Evolutionary conservation across 2,329 filamentous ascomycete species (phyloP).

Genomic region (Talaromyces sp.): DNA sequence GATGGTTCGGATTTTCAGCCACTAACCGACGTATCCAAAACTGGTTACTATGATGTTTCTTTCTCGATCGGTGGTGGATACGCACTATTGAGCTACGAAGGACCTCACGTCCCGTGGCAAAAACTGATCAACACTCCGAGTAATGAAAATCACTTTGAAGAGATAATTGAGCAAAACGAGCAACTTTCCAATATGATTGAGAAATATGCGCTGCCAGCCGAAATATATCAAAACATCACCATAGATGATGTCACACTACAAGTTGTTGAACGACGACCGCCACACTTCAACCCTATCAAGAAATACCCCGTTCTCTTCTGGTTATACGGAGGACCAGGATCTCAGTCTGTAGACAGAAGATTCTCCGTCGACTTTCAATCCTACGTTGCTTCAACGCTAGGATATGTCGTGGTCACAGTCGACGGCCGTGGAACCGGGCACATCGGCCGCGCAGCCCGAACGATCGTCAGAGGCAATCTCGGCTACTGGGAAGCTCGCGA

Average conservation of each 20-base stretch:
- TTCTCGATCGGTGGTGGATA: conserved; percentile 84
- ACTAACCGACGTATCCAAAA: conserved; percentile 69
- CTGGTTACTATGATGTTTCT: conserved; percentile 77
- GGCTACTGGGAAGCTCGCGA: conserved; percentile 83
- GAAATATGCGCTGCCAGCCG: conserved; percentile 75
- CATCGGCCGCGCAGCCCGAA: conserved; percentile 79
- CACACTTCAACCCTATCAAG: conserved; percentile 79
- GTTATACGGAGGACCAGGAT: conserved; percentile 92
- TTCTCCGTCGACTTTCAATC: conserved; percentile 88
- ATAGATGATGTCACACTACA: conserved; percentile 73
- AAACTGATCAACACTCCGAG: conserved; percentile 82
- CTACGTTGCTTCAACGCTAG: conserved; percentile 79
- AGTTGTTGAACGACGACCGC: conserved; percentile 79
- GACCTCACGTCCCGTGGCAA: conserved; percentile 86
- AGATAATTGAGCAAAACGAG: conserved; percentile 75
- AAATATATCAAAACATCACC: conserved; percentile 80
- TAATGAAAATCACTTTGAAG: conserved; percentile 59
- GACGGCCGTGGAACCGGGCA: conserved; percentile 92
- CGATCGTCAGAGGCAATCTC: conserved; percentile 77
- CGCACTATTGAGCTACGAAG: conserved; percentile 77
- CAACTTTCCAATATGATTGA: conserved; percentile 67
- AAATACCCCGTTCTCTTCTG: conserved; percentile 93
- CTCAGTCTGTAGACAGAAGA: conserved; percentile 76
- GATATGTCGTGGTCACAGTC: conserved; percentile 92
- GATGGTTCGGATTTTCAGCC: conserved; percentile 71